phyloP scores from a whole-genome alignment of 2,329 filamentous ascomycete species.

The Sporothrix pallida region DNA sequence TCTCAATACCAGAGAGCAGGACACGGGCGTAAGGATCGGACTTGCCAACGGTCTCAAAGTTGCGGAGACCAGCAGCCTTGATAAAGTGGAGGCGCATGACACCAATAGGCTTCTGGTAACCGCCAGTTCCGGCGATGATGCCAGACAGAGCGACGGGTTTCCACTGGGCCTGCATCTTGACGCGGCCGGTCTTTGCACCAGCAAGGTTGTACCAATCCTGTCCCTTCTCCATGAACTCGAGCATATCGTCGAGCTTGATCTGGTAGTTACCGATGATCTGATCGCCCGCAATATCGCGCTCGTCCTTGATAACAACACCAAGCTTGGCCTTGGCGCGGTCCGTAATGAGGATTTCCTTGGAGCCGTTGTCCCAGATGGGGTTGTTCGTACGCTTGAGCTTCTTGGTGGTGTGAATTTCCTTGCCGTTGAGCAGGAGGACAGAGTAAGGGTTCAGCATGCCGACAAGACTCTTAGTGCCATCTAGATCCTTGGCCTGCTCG shows the following conservation, averaged over 20 bases:
- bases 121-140: slow-evolving; percentile 75
- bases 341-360: slow-evolving; percentile 93
- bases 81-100: slow-evolving; percentile 94
- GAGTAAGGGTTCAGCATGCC: slow-evolving; percentile 92
- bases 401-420: slow-evolving; percentile 85
- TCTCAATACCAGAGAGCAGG: slow-evolving; percentile 86
- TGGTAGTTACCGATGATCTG: slow-evolving; percentile 90
- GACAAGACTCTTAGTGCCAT: slow-evolving; percentile 88
- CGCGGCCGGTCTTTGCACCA: slow-evolving; percentile 80
- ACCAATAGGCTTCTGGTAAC: slow-evolving; percentile 91
- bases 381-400: slow-evolving; percentile 97
- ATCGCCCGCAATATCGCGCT: slow-evolving; percentile 82
- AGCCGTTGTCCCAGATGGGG: slow-evolving; percentile 91
- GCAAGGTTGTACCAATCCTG: slow-evolving; percentile 95
- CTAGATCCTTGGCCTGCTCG: slow-evolving; percentile 95
- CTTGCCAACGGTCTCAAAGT: slow-evolving; percentile 94
- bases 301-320: slow-evolving; percentile 92
- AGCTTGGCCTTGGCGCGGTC: slow-evolving; percentile 89
- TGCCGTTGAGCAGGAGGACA: slow-evolving; percentile 84
- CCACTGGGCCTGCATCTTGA: slow-evolving; percentile 92
- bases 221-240: slow-evolving; percentile 87
- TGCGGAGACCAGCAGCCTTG: slow-evolving; percentile 80
- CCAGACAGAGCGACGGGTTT: slow-evolving; percentile 90
- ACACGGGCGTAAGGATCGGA: slow-evolving; percentile 94
- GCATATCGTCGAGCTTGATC: slow-evolving; percentile 92